Evolutionary conservation across 371 early-diverging fungal genomes (phyloP).

Genomic region (Lichtheimia hyalospora): DNA sequence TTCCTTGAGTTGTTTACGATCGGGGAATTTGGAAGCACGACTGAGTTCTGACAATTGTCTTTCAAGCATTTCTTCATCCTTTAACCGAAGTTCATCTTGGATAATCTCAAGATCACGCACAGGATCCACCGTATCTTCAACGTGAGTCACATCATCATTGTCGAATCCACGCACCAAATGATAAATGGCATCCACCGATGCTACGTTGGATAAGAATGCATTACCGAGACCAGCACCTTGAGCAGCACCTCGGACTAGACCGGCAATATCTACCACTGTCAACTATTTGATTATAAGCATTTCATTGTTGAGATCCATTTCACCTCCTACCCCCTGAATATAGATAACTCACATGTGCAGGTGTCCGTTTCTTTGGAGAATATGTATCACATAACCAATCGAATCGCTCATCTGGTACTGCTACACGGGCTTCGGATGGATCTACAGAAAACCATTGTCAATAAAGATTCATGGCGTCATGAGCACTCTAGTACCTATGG

Average conservation of each 20-base stretch:
- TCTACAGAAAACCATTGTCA: slow-evolving; percentile 51
- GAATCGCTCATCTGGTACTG: slow-evolving; percentile 83
- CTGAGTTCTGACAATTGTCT: slow-evolving; percentile 48
- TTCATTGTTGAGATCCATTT: too few relatives aligned
- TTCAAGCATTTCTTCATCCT: slow-evolving; percentile 80
- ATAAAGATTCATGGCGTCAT: too few relatives aligned
- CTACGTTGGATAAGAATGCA: slow-evolving; percentile 89
- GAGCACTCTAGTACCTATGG: too few relatives aligned
- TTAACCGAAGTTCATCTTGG: slow-evolving; percentile 85
- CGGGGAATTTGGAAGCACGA: slow-evolving; percentile 54
- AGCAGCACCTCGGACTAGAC: slow-evolving; percentile 88
- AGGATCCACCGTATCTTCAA: slow-evolving; percentile 88
- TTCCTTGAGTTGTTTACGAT: slow-evolving; percentile 77
- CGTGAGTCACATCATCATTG: slow-evolving; percentile 87
- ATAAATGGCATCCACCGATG: slow-evolving; percentile 92
- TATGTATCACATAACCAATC: slow-evolving; percentile 72
- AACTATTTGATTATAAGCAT: slow-evolving; percentile 37
- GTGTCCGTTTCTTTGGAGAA: slow-evolving; percentile 63
- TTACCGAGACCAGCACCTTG: slow-evolving; percentile 89
- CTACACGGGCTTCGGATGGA: slow-evolving; percentile 80
- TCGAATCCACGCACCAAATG: slow-evolving; percentile 88
- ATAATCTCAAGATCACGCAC: slow-evolving; percentile 89
- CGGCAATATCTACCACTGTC: slow-evolving; percentile 94
- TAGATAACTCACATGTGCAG: slow-evolving; percentile 52
- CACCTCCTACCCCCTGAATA: background rate